Conservation (phyloP, 768 basidiomycete genomes). For the Mycena amicta region DNA sequence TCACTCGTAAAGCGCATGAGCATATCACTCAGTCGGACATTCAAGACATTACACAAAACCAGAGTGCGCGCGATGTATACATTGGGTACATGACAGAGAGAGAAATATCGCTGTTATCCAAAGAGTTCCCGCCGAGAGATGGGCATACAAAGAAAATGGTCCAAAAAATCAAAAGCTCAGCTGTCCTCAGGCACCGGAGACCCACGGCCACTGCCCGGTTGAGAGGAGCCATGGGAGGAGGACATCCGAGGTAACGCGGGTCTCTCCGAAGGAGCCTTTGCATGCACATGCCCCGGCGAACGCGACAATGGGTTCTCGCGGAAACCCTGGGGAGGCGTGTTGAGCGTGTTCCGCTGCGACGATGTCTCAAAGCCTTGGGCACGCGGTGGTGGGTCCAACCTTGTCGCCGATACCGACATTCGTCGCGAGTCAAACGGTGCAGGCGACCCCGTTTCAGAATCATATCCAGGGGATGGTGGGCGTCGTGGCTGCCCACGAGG, state of each 20-base stretch:
- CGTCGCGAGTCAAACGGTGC: constrained; percentile 54
- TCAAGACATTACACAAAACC: too few species aligned
- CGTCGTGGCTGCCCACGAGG: constrained; percentile 22
- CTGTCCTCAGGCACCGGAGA: constrained; percentile 33
- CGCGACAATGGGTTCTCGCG: constrained; percentile 32
- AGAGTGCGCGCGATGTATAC: too few species aligned
- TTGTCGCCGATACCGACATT: constrained; percentile 50
- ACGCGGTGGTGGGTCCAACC: constrained; percentile 50
- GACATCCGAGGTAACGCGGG: constrained; percentile 13
- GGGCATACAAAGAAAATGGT: neutral
- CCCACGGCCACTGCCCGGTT: constrained; percentile 19
- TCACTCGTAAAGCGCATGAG: too few species aligned
- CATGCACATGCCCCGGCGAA: constrained; percentile 19
- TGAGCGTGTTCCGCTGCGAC: constrained; percentile 27
- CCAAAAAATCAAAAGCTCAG: constrained; percentile 9
- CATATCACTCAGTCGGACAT: too few species aligned
- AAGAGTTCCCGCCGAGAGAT: too few species aligned
- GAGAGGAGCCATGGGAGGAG: neutral
- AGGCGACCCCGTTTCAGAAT: constrained; percentile 46
- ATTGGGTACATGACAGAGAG: too few species aligned
- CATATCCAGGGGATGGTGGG: constrained; percentile 10
- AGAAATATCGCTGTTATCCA: too few species aligned
- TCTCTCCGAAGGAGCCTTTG: constrained; percentile 20
- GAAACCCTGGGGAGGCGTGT: constrained; percentile 35
- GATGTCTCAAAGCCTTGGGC: constrained; percentile 31